Evolutionary conservation across 139 green algal species (phyloP).

Genomic region (Diplosphaera chodatii): DNA sequence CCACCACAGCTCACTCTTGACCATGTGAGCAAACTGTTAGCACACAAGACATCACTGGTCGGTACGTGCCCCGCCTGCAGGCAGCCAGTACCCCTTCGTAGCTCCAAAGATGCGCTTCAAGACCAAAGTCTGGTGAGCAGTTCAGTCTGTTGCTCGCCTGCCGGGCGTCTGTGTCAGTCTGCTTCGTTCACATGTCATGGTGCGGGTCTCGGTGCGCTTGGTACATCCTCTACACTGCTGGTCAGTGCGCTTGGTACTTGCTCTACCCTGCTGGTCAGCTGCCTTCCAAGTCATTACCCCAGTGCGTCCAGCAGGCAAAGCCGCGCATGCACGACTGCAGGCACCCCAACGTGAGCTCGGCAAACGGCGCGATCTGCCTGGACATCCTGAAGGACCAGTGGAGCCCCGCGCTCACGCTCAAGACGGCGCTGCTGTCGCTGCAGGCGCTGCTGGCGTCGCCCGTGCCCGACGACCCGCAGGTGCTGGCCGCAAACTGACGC

Average conservation of each 20-base stretch:
- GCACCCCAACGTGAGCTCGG: constrained; percentile 96
- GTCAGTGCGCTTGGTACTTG: too few relatives aligned
- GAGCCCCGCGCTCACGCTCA: constrained; percentile 91
- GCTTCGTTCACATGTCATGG: too few relatives aligned
- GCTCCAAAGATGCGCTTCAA: constrained; percentile 97
- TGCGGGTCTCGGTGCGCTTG: too few relatives aligned
- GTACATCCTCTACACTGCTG: too few relatives aligned
- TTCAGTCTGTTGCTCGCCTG: neutral
- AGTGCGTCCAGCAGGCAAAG: too few relatives aligned
- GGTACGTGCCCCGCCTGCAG: constrained; percentile 9
- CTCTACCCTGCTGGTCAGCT: too few relatives aligned
- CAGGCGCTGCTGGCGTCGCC: constrained; percentile 90
- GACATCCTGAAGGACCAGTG: constrained; percentile 99
- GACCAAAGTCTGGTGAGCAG: constrained; percentile 72
- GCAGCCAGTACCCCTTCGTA: constrained; percentile 91
- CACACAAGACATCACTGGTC: too few relatives aligned
- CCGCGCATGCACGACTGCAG: constrained; percentile 18
- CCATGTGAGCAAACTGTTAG: too few relatives aligned
- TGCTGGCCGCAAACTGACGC: neutral
- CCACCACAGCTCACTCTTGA: too few relatives aligned
- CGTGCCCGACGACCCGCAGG: constrained; percentile 88
- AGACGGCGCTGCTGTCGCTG: constrained; percentile 92
- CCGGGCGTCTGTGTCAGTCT: too few relatives aligned
- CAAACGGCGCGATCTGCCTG: constrained; percentile 90
- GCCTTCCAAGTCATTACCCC: too few relatives aligned